phyloP scores from a whole-genome alignment of 2,329 filamentous ascomycete species.

The Rhexocercosporidium sp. region DNA sequence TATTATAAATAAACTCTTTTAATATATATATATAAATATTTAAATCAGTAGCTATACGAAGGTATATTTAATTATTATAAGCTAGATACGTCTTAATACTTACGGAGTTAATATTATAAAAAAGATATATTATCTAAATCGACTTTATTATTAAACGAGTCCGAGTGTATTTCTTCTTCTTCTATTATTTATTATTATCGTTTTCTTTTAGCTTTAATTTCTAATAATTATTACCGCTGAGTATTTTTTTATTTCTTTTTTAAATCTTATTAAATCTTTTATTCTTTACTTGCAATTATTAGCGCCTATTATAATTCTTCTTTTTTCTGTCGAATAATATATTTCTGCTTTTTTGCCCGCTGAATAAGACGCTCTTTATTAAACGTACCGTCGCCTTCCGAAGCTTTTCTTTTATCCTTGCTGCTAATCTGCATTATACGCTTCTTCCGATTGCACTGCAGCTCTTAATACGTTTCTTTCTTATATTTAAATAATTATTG shows the following conservation, averaged over 20 bases:
- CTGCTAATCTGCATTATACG: neutral
- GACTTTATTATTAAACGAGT: neutral
- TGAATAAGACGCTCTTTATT: neutral
- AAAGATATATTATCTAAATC: neutral
- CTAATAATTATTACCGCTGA: neutral
- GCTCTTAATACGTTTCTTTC: neutral
- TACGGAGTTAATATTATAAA: neutral
- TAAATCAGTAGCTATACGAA: neutral
- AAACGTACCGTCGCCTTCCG: neutral
- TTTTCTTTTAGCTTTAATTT: neutral
- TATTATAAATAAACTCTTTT: no score
- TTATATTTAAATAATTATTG: neutral
- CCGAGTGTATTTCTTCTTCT: neutral
- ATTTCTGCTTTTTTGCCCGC: neutral
- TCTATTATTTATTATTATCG: neutral
- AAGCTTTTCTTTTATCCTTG: neutral
- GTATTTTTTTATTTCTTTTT: neutral
- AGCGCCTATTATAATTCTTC: neutral
- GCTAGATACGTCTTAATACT: neutral
- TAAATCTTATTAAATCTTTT: neutral
- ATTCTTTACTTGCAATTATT: neutral
- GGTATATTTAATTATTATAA: neutral
- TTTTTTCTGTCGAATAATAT: neutral
- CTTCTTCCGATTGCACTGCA: neutral
- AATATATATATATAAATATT: neutral